These are phyloP conservation scores for Biscogniauxia marginata DNA, from an alignment of 2,329 filamentous ascomycete genomes.

Conservation along the genomic window DNA sequence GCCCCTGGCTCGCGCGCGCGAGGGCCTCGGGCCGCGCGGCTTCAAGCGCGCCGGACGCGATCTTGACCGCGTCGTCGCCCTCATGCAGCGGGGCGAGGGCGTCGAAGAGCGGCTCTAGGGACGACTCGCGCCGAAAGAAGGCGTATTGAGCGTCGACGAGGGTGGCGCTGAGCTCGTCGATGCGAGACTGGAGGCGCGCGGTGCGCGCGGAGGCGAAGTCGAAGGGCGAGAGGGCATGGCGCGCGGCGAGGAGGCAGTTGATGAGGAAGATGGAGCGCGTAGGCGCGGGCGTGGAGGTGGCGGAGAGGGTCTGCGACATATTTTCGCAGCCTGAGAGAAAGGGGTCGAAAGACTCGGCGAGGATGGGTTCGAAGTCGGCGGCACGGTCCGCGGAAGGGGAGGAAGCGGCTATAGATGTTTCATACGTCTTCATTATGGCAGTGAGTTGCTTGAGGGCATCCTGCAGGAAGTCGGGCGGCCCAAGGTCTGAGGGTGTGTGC, in stretches of 20 bases:
- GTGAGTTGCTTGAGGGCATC: conserved; percentile 77
- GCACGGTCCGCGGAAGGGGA: conserved; percentile 50
- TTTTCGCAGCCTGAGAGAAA: conserved; percentile 76
- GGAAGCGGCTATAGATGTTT: conserved; percentile 65
- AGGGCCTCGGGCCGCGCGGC: conserved; percentile 61
- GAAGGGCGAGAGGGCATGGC: conserved; percentile 54
- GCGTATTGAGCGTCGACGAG: conserved; percentile 67
- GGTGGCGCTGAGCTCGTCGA: conserved; percentile 54
- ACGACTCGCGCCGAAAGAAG: conserved; percentile 75
- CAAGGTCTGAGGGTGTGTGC: conserved; percentile 68
- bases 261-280: conserved; percentile 63
- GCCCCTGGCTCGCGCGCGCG: conserved; percentile 65
- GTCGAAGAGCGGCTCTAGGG: conserved; percentile 62
- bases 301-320: conserved; percentile 59
- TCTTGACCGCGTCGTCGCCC: conserved; percentile 46
- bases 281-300: conserved; percentile 45
- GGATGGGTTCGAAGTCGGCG: conserved; percentile 70
- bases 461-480: conserved; percentile 74
- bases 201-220: conserved; percentile 61
- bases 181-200: conserved; percentile 53
- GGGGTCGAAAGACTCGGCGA: conserved; percentile 80
- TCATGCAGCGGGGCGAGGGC: conserved; percentile 44
- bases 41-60: conserved; percentile 52
- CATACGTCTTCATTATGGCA: conserved; percentile 81
- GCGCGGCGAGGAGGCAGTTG: conserved; percentile 66